Base-by-base conservation (phyloP, 495 filamentous ascomycete genomes). In the Penicillium simplicissimum region DNA sequence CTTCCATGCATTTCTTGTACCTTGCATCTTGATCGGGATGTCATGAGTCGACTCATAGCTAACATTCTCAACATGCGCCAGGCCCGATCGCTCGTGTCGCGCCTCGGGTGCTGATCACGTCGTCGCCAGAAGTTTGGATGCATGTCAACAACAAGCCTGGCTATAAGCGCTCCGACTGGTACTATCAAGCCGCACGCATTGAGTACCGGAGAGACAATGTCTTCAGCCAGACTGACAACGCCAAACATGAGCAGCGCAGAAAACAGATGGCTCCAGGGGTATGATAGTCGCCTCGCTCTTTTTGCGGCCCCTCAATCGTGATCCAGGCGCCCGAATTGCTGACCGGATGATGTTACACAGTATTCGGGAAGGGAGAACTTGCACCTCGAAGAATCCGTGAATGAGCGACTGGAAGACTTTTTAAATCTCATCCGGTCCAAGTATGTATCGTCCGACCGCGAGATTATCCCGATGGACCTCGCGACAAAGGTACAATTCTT, bases 311-410 rank as follows among this genome's bases (percentile, higher is more conserved):
- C 9, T 51, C 42, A 17, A 23, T 17, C 15, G 19, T 31, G 17
- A 15, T 37, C 37, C 43, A 23, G 21, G 15, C 31, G 43, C 19
- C 10, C 15, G 13, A 28, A 40, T 17, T 38, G 25, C 36, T 43
- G 53, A 61, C 57, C 13, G n/a, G n/a, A 52, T 21, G 37, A 38
- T 19, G 6, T 49, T 34, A 23, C 35, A 19, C 33, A 82, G 75
- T 81, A 81, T 51, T 68, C 72, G 3, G 77, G 79, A 35, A 74
- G 69, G 58, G 79, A 81, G 21, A 81, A 79, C 49, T 49, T 54
- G 1, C 60, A 59, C 0, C 65, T 81, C 0, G 80, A 80, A 23
- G 34, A 28, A 2, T 57, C 60, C 7, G 65, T 81, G 31, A 67
- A 79, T 56, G 59, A 59, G 19, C 67, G 64, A 42, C 19, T 79